phyloP scores from a whole-genome alignment of 345 rosid genomes.

The Noccaea bulbosa region DNA sequence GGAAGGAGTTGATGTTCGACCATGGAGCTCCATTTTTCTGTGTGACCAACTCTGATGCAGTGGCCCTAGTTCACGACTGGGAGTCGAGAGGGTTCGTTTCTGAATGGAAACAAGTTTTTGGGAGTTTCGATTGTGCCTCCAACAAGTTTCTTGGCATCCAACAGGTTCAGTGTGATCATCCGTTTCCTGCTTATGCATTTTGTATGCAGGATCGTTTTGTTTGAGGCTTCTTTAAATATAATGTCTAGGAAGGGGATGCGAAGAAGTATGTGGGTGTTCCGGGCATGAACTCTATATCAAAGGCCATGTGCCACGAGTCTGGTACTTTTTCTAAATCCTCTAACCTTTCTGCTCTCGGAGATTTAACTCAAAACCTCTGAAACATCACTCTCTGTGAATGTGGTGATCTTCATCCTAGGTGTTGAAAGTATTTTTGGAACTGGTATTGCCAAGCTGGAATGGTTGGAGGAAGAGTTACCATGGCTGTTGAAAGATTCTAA shows the following conservation, averaged over 20 bases:
- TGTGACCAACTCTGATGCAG: conserved; percentile 52
- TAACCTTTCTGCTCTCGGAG: not conserved
- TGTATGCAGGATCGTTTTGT: conserved; percentile 1
- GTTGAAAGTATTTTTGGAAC: conserved; percentile 66
- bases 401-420: conserved; percentile 49
- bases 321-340: conserved; percentile 45
- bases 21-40: conserved; percentile 86
- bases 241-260: conserved; percentile 55
- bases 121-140: conserved; percentile 60
- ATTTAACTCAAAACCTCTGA: conserved; percentile 11
- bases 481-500: conserved; percentile 70
- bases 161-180: conserved; percentile 48
- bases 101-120: conserved; percentile 72
- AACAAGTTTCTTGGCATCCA: conserved; percentile 52
- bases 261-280: conserved; percentile 83
- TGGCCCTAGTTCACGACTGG: conserved; percentile 70
- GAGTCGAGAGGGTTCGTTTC: conserved; percentile 69
- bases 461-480: conserved; percentile 60
- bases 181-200: no score
- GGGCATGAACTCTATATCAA: conserved; percentile 80
- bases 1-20: conserved; percentile 71
- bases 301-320: conserved; percentile 62
- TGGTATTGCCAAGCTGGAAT: conserved; percentile 68
- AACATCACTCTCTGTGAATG: not conserved
- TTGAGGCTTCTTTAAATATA: conserved; percentile 2